phyloP scores from a whole-genome alignment of 768 basidiomycete species.

The Galerina sulciceps region DNA sequence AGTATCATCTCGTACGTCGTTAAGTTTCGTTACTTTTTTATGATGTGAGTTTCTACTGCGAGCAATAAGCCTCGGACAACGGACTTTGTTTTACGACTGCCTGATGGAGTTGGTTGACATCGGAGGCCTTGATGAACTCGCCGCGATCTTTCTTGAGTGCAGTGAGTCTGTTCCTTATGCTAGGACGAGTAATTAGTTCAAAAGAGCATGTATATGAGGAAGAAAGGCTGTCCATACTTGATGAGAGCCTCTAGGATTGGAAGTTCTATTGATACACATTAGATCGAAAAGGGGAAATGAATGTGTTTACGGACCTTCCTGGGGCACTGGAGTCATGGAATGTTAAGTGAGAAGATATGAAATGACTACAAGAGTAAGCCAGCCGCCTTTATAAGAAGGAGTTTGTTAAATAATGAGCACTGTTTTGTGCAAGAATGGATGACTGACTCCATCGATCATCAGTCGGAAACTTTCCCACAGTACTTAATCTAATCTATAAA shows the following conservation, averaged over 20 bases:
- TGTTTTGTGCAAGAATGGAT: slow-evolving; percentile 4
- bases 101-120: slow-evolving; percentile 93
- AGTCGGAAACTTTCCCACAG: slow-evolving; percentile 28
- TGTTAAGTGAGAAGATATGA: not conserved
- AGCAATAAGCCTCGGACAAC: slow-evolving; percentile 21
- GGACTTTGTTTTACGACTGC: slow-evolving; percentile 91
- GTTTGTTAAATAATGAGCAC: not conserved
- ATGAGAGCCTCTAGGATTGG: slow-evolving; percentile 95
- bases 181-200: slow-evolving; percentile 35
- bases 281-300: slow-evolving; percentile 13
- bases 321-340: slow-evolving; percentile 74
- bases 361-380: not conserved
- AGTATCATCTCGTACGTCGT: slow-evolving; percentile 84
- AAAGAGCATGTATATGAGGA: slow-evolving; percentile 15
- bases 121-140: slow-evolving; percentile 90
- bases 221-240: slow-evolving; percentile 56
- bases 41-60: not conserved
- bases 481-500: slow-evolving; percentile 3
- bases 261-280: slow-evolving; percentile 61
- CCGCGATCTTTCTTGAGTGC: slow-evolving; percentile 92
- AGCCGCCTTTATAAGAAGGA: not conserved
- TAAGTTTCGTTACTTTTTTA: slow-evolving; percentile 81
- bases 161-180: slow-evolving; percentile 94
- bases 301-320: slow-evolving; percentile 62
- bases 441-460: slow-evolving; percentile 28